Evolutionary conservation across 352 stramenopile genomes (phyloP).

Genomic region (Phytopythium oedochilum): DNA sequence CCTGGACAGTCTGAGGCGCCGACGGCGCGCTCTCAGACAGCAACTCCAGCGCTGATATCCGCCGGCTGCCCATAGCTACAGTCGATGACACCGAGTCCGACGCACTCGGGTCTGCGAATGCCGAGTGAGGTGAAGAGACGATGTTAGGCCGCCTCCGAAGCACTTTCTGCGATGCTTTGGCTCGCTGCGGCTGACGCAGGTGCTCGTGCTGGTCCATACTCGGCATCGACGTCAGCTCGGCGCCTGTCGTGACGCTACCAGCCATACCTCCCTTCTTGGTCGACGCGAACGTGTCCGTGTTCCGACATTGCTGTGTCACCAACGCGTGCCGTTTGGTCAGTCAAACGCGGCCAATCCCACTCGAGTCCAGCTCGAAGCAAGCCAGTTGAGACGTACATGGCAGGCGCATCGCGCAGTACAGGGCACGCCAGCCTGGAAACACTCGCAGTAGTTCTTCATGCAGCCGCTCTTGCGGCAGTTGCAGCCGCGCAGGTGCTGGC

Average conservation of each 20-base stretch:
- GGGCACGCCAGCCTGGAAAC: conserved; percentile 87
- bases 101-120: too few species aligned
- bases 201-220: not conserved
- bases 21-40: conserved; percentile 52
- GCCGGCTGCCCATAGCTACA: not conserved
- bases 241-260: conserved; percentile 13
- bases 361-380: too few species aligned
- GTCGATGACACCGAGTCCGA: not conserved
- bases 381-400: conserved; percentile 22
- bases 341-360: too few species aligned
- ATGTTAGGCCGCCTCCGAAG: not conserved
- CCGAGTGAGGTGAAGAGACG: too few species aligned
- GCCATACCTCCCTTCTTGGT: conserved; percentile 71
- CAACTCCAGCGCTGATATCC: conserved; percentile 36
- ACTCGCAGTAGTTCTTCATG: conserved; percentile 98
- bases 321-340: not conserved
- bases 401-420: conserved; percentile 85
- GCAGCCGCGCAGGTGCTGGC: conserved; percentile 90
- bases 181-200: not conserved
- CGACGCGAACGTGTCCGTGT: conserved; percentile 61
- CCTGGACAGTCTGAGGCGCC: conserved; percentile 3
- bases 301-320: conserved; percentile 39
- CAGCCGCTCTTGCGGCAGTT: conserved; percentile 95
- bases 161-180: not conserved
- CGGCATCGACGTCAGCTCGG: not conserved